These are phyloP conservation scores for Suillus brevipes DNA, from an alignment of 768 basidiomycete species.

Conservation along the genomic window DNA sequence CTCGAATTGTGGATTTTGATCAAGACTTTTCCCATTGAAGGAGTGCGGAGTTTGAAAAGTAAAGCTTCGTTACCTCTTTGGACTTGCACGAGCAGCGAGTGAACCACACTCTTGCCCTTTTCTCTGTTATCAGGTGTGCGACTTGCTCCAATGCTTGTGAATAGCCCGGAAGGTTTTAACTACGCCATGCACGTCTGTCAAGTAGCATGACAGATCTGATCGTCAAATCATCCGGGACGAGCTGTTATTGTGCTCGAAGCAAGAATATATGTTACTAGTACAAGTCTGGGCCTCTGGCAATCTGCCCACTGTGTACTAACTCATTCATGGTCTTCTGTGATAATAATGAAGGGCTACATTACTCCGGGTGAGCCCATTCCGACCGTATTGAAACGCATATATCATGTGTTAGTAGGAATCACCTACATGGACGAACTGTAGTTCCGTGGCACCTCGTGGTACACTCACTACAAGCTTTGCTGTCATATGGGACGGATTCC, in stretches of 20 bases:
- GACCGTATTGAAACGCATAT: background rate
- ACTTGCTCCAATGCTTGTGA: background rate
- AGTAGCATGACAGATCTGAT: background rate
- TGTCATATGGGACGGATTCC: background rate
- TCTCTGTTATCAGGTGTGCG: background rate
- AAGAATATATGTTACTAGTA: background rate
- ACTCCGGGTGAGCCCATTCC: background rate
- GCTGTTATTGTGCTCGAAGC: background rate
- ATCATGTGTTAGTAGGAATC: background rate
- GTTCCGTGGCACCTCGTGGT: conserved; percentile 1
- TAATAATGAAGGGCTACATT: background rate
- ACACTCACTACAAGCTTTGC: background rate
- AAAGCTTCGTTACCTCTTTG: background rate
- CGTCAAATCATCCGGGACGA: background rate
- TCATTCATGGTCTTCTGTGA: background rate
- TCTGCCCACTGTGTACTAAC: background rate
- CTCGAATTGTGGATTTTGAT: background rate
- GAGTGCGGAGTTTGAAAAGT: conserved; percentile 2
- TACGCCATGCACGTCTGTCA: background rate
- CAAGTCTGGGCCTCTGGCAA: background rate
- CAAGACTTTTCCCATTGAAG: background rate
- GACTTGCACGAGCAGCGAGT: background rate
- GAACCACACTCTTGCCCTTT: conserved; percentile 1
- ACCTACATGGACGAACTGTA: background rate
- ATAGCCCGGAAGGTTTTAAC: too few relatives aligned